These are phyloP conservation scores for Suillus decipiens DNA, from an alignment of 768 basidiomycete genomes.

Conservation along the genomic window DNA sequence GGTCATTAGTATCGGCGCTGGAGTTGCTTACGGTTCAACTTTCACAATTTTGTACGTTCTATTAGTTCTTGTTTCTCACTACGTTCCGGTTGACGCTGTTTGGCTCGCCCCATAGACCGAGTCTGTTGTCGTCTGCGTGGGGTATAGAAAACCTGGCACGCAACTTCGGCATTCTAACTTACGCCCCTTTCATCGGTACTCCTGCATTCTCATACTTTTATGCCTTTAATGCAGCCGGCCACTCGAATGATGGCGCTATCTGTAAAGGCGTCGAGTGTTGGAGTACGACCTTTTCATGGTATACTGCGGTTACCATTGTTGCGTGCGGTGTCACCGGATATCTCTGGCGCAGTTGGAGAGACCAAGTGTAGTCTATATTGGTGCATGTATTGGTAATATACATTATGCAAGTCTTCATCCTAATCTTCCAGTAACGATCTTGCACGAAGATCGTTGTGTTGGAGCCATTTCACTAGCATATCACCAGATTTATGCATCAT, in stretches of 20 bases:
- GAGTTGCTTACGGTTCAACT: constrained; percentile 66
- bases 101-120: constrained; percentile 48
- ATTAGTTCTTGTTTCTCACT: background rate
- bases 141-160: constrained; percentile 68
- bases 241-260: constrained; percentile 42
- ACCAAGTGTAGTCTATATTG: constrained; percentile 40
- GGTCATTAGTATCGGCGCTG: constrained; percentile 56
- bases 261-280: constrained; percentile 68
- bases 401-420: background rate
- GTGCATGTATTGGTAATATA: background rate
- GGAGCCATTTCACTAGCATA: too few species aligned
- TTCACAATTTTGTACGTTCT: constrained; percentile 70
- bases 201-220: constrained; percentile 79
- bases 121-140: constrained; percentile 72
- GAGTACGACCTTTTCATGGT: constrained; percentile 63
- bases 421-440: background rate
- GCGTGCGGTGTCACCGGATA: constrained; percentile 47
- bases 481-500: too few species aligned
- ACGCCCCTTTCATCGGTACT: constrained; percentile 76
- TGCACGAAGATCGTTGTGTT: background rate
- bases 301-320: constrained; percentile 41
- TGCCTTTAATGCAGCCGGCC: constrained; percentile 62
- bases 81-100: constrained; percentile 4
- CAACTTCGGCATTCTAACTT: constrained; percentile 75
- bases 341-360: constrained; percentile 68